These are phyloP conservation scores for Moelleriella libera DNA, from an alignment of 2,329 filamentous ascomycete genomes.

Conservation along the genomic window DNA sequence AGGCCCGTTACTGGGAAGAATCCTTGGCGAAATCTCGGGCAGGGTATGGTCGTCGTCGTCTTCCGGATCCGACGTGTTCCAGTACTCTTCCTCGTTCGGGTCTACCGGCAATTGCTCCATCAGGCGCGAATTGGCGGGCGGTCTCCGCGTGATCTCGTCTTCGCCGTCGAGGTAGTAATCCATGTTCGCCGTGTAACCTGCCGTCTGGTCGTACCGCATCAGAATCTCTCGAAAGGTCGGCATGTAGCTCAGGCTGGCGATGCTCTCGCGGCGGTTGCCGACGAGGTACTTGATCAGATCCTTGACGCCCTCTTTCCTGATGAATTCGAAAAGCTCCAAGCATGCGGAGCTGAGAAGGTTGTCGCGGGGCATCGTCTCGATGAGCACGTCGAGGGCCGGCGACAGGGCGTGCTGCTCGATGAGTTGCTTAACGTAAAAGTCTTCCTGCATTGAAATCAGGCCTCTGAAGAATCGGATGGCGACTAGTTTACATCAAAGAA, in stretches of 20 bases:
- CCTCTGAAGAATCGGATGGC: constrained; percentile 90
- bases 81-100: constrained; percentile 81
- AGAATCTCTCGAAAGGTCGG: constrained; percentile 72
- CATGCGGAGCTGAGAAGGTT: constrained; percentile 90
- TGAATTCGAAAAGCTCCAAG: constrained; percentile 84
- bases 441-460: constrained; percentile 72
- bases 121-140: constrained; percentile 35
- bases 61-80: constrained; percentile 77
- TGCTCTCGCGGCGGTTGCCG: constrained; percentile 65
- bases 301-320: constrained; percentile 71
- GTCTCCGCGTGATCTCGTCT: constrained; percentile 35
- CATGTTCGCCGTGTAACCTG: constrained; percentile 48
- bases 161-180: constrained; percentile 65
- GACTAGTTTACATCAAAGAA: too few relatives aligned
- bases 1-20: constrained; percentile 42
- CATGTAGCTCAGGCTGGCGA: constrained; percentile 66
- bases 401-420: constrained; percentile 70
- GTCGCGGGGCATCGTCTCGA: constrained; percentile 77
- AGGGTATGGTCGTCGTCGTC: constrained; percentile 46
- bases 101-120: constrained; percentile 65
- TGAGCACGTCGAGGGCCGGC: constrained; percentile 71
- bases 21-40: constrained; percentile 13
- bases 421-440: constrained; percentile 80
- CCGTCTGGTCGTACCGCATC: constrained; percentile 63
- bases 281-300: constrained; percentile 73